phyloP scores from a whole-genome alignment of 345 rosid genomes.

The Hibiscus tridactylites region DNA sequence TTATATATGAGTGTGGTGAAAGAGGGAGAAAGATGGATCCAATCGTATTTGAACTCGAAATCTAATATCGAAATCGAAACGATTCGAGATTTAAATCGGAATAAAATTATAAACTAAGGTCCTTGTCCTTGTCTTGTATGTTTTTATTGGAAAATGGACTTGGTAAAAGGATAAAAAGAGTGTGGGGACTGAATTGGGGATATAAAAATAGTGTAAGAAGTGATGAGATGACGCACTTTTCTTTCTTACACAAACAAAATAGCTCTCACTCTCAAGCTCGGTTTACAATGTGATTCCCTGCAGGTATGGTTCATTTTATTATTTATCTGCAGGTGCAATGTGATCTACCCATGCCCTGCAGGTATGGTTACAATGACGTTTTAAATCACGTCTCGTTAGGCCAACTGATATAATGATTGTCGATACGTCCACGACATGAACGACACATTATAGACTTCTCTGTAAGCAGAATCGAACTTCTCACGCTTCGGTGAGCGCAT shows the following conservation, averaged over 20 bases:
- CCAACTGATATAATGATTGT: too few species aligned
- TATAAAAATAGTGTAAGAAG: slow-evolving; percentile 2
- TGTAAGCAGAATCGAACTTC: too few species aligned
- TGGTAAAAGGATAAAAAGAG: not conserved
- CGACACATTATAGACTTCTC: too few species aligned
- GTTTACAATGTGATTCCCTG: slow-evolving; percentile 14
- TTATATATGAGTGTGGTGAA: slow-evolving; percentile 7
- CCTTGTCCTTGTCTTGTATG: not conserved
- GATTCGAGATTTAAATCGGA: too few species aligned
- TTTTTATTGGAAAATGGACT: slow-evolving; percentile 33
- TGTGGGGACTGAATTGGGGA: not conserved
- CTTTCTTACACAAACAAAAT: not conserved
- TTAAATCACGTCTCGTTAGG: not conserved
- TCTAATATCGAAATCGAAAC: too few species aligned
- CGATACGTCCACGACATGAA: not conserved
- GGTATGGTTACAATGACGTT: not conserved
- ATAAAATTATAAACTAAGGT: not conserved
- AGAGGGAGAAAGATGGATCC: slow-evolving; percentile 38
- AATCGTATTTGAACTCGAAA: too few species aligned
- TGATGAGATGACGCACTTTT: slow-evolving; percentile 32
- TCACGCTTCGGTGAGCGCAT: too few species aligned
- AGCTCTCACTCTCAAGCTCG: slow-evolving; percentile 1
- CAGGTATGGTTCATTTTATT: slow-evolving; percentile 15
- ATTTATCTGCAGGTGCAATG: not conserved
- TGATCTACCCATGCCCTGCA: not conserved